phyloP scores from a whole-genome alignment of 257 asterid genomes.

The Ajuga chamaepitys region DNA sequence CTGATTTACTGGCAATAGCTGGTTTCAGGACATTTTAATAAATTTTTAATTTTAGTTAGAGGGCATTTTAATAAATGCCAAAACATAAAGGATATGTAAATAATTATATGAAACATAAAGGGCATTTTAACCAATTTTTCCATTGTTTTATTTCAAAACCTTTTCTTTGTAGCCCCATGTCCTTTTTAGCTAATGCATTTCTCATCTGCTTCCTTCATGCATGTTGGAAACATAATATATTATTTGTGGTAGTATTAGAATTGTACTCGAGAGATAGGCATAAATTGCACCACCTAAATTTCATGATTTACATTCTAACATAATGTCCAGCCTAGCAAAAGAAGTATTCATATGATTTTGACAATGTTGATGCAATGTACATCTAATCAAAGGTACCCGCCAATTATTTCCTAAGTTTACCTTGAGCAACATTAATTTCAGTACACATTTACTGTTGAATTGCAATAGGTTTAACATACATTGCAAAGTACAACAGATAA shows the following conservation, averaged over 20 bases:
- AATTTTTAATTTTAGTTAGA: too few relatives aligned
- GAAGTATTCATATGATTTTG: neutral
- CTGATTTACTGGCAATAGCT: too few relatives aligned
- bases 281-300: too few relatives aligned
- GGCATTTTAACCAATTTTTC: too few relatives aligned
- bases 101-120: too few relatives aligned
- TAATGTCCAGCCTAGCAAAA: neutral
- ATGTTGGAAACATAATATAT: neutral
- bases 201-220: neutral
- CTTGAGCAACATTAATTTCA: neutral
- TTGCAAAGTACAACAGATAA: neutral
- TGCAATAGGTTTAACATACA: neutral
- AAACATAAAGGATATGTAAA: too few relatives aligned
- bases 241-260: neutral
- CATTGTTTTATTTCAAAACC: constrained; percentile 7
- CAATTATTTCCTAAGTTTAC: neutral
- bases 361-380: neutral
- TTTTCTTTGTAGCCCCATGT: neutral
- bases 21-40: too few relatives aligned
- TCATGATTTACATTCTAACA: neutral
- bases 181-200: constrained; percentile 1
- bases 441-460: neutral
- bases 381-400: neutral
- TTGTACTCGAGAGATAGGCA: too few relatives aligned
- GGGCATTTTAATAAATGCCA: too few relatives aligned